These are phyloP conservation scores for Excoecaria cochinchinensis DNA, from an alignment of 345 rosid genomes.

Conservation along the genomic window DNA sequence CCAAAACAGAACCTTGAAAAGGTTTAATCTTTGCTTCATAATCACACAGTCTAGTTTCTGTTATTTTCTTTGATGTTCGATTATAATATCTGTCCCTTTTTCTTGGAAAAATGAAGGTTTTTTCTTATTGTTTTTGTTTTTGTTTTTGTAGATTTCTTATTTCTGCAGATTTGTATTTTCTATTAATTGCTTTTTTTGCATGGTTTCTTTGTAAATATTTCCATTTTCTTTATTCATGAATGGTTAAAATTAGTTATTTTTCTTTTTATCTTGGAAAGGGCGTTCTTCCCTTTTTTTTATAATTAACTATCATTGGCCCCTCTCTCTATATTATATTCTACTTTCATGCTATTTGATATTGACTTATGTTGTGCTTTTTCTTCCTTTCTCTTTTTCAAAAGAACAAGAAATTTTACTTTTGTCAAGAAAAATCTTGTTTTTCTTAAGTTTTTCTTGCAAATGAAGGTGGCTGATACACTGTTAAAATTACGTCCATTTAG, in stretches of 20 bases:
- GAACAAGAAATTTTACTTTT: too few relatives aligned
- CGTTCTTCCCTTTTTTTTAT: too few relatives aligned
- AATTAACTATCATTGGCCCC: not conserved
- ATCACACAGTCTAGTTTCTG: not conserved
- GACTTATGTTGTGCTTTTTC: not conserved
- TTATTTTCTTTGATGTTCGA: too few relatives aligned
- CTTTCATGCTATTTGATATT: not conserved
- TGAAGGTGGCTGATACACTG: slow-evolving; percentile 3
- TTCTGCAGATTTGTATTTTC: too few relatives aligned
- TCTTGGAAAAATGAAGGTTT: not conserved
- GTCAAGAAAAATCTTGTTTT: not conserved
- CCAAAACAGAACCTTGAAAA: not conserved
- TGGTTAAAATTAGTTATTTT: too few relatives aligned
- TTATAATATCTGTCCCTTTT: not conserved
- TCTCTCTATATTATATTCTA: not conserved
- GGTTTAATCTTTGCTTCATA: not conserved
- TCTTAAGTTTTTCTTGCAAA: slow-evolving; percentile 3
- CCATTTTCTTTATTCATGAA: too few relatives aligned
- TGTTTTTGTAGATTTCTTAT: too few relatives aligned
- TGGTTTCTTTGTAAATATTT: too few relatives aligned
- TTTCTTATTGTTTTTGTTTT: too few relatives aligned
- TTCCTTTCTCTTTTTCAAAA: too few relatives aligned
- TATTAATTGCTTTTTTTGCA: too few relatives aligned
- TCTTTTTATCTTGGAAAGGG: not conserved
- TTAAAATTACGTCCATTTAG: slow-evolving; percentile 22